These are phyloP conservation scores for Claviceps sp. DNA, from an alignment of 2,329 filamentous ascomycete species.

Conservation along the genomic window DNA sequence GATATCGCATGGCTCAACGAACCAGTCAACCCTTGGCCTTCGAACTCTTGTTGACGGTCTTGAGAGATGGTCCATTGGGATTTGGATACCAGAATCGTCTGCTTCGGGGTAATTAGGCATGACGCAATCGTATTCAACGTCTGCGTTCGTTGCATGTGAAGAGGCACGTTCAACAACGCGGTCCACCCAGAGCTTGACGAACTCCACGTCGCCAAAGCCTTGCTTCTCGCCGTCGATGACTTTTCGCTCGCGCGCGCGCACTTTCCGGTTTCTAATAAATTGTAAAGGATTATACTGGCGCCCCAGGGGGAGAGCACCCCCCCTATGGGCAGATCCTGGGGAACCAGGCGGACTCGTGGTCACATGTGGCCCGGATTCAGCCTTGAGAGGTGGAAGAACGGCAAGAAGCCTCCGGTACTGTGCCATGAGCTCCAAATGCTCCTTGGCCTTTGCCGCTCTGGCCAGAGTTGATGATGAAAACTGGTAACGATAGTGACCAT, in stretches of 20 bases:
- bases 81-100: constrained; percentile 26
- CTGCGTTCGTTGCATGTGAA: constrained; percentile 12
- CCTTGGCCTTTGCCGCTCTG: constrained; percentile 71
- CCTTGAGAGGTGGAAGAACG: constrained; percentile 59
- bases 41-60: constrained; percentile 44
- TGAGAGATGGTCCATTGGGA: constrained; percentile 29
- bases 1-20: constrained; percentile 68
- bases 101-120: constrained; percentile 35
- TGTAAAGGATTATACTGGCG: constrained; percentile 84
- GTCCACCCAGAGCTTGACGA: constrained; percentile 66
- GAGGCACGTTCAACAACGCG: constrained; percentile 33
- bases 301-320: constrained; percentile 32
- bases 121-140: constrained; percentile 9
- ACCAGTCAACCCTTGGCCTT: constrained; percentile 73
- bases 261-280: constrained; percentile 79
- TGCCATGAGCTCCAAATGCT: constrained; percentile 71
- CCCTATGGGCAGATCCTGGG: constrained; percentile 18
- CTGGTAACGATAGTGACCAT: constrained; percentile 42
- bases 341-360: constrained; percentile 30
- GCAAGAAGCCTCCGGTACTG: constrained; percentile 75
- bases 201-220: constrained; percentile 62
- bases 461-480: constrained; percentile 71
- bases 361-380: constrained; percentile 21
- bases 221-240: constrained; percentile 60
- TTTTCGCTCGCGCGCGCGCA: constrained; percentile 65